These are phyloP conservation scores for Cardamine occulta DNA, from an alignment of 345 rosid species.

Conservation along the genomic window DNA sequence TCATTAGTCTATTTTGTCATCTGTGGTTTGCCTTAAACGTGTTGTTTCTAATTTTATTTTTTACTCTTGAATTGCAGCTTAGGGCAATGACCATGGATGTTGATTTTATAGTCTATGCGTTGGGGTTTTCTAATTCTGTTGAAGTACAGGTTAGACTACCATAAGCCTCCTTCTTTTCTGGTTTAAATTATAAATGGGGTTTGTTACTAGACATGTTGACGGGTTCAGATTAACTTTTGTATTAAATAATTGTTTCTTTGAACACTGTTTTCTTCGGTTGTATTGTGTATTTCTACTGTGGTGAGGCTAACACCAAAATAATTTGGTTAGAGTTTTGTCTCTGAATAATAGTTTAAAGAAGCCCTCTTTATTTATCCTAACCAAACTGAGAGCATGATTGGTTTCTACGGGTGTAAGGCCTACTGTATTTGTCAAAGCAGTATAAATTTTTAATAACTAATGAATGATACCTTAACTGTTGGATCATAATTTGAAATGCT, in stretches of 20 bases:
- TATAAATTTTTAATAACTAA: background rate
- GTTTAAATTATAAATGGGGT: conserved; percentile 1
- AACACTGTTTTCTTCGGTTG: background rate
- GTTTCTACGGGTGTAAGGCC: background rate
- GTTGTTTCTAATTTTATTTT: conserved; percentile 1
- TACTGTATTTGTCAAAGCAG: background rate
- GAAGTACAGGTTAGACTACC: conserved; percentile 78
- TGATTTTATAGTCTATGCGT: conserved; percentile 69
- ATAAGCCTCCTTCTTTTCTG: conserved; percentile 16
- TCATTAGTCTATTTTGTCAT: background rate
- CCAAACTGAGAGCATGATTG: conserved; percentile 7
- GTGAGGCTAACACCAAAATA: background rate
- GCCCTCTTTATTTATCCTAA: background rate
- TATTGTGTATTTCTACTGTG: background rate
- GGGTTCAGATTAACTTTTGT: background rate
- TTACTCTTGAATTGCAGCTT: conserved; percentile 58
- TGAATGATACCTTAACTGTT: background rate
- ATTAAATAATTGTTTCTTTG: background rate
- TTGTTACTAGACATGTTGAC: conserved; percentile 5
- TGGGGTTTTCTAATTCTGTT: conserved; percentile 66
- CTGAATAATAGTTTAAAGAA: conserved; percentile 16
- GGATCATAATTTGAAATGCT: conserved; percentile 27
- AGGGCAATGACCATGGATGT: conserved; percentile 81
- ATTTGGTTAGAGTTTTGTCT: conserved; percentile 4
- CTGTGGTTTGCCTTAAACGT: background rate